These are phyloP conservation scores for Kwoniella dejecticola DNA, from an alignment of 768 basidiomycete species.

Conservation along the genomic window DNA sequence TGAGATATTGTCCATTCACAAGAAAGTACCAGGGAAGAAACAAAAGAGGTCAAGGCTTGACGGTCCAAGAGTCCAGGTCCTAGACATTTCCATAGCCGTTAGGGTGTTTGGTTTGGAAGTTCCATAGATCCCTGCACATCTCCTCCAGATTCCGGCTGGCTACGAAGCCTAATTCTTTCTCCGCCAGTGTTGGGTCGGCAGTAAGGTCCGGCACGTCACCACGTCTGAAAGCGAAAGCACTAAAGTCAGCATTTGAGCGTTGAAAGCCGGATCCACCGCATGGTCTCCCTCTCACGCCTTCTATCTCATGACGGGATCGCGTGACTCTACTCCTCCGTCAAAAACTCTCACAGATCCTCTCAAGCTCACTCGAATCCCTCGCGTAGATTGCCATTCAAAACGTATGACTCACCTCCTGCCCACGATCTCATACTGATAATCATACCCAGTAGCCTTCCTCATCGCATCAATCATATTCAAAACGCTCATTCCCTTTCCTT, in stretches of 20 bases:
- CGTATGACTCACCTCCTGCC: conserved; percentile 72
- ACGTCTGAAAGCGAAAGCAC: conserved; percentile 5
- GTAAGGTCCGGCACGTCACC: conserved; percentile 97
- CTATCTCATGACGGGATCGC: too few species aligned
- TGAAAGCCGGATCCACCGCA: too few species aligned
- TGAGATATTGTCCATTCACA: too few species aligned
- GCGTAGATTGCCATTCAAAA: neutral
- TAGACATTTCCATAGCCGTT: conserved; percentile 61
- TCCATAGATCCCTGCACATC: conserved; percentile 97
- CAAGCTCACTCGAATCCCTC: too few species aligned
- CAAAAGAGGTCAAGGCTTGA: too few species aligned
- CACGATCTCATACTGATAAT: conserved; percentile 85
- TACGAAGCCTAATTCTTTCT: conserved; percentile 89
- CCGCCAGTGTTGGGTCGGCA: conserved; percentile 85
- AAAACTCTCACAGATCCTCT: too few species aligned
- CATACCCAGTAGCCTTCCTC: conserved; percentile 82
- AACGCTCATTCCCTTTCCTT: conserved; percentile 87
- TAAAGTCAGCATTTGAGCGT: neutral
- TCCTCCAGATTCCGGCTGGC: conserved; percentile 77
- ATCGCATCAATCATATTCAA: conserved; percentile 93
- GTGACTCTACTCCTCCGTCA: too few species aligned
- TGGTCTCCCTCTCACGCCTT: too few species aligned
- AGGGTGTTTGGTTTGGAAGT: conserved; percentile 95
- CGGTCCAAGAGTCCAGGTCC: too few species aligned
- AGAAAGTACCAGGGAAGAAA: too few species aligned